A percentile compares a stretch with the other conserved stretches of the same genome.
phyloP scores from a whole-genome alignment of 108 stramenopile genomes.

The Pseudonitzschia delicatissima region DNA sequence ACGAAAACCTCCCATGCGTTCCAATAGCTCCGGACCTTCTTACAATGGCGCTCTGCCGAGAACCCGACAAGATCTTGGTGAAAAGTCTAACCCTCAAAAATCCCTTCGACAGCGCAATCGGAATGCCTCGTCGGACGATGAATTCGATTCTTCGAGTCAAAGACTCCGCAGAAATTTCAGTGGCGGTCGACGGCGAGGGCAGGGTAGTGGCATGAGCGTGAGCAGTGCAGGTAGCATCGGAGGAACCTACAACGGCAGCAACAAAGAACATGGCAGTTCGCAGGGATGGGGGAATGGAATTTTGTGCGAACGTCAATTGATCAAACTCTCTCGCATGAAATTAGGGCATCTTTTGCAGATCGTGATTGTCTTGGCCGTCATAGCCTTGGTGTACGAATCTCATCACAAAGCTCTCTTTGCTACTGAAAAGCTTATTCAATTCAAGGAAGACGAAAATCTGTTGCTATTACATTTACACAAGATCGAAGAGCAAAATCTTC shows the following conservation, averaged over 20 bases:
- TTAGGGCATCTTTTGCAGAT: conserved; percentile 35
- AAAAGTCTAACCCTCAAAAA: background rate
- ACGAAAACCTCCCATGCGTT: conserved; percentile 20
- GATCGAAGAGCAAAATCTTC: conserved; percentile 45
- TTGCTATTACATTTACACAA: conserved; percentile 40
- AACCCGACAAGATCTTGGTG: conserved; percentile 19
- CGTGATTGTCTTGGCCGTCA: conserved; percentile 34
- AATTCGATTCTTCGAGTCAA: conserved; percentile 15
- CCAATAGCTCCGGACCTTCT: conserved; percentile 9
- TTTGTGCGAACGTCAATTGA: conserved; percentile 8
- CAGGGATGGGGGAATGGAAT: background rate
- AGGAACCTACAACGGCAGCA: background rate
- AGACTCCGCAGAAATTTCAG: conserved; percentile 6
- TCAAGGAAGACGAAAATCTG: conserved; percentile 46
- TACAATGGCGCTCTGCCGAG: conserved; percentile 7
- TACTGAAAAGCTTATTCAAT: conserved; percentile 29
- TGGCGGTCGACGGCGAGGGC: conserved; percentile 4
- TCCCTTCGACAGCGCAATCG: conserved; percentile 16
- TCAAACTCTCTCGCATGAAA: conserved; percentile 25
- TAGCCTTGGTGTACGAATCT: conserved; percentile 38
- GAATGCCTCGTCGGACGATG: conserved; percentile 27
- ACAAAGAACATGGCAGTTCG: background rate
- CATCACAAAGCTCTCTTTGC: conserved; percentile 40
- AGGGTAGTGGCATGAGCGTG: conserved; percentile 2
- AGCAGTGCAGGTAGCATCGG: background rate